Evolutionary conservation across 306 rosid genomes (phyloP).

Genomic region (Hylodesmum podocarpum): DNA sequence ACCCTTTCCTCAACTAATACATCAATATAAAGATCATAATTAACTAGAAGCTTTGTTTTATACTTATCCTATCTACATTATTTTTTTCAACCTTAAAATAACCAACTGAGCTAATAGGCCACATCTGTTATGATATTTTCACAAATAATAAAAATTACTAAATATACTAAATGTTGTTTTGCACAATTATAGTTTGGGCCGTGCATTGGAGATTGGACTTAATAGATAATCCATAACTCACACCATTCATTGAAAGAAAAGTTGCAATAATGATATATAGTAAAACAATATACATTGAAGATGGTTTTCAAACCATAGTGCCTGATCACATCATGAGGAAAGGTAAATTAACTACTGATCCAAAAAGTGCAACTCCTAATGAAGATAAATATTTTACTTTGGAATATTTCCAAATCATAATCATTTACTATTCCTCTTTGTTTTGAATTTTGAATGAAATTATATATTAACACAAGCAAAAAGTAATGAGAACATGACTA

Average conservation of each 20-base stretch:
- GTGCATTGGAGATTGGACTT: no score
- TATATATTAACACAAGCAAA: conserved; percentile 1
- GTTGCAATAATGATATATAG: background rate
- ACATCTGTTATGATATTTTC: background rate
- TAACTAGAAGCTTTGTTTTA: no score
- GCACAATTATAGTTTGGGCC: no score
- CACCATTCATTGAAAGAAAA: background rate
- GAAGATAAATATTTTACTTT: background rate
- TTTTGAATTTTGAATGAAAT: background rate
- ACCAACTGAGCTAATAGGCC: conserved; percentile 9
- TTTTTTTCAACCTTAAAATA: no score
- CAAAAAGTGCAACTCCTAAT: background rate
- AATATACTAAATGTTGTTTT: no score
- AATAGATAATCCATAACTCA: no score
- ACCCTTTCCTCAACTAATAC: no score
- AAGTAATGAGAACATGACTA: background rate
- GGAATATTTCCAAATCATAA: background rate
- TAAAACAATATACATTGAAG: background rate
- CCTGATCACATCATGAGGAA: background rate
- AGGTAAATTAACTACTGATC: background rate
- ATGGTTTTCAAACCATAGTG: background rate
- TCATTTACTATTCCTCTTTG: background rate
- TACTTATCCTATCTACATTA: no score
- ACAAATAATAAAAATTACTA: no score
- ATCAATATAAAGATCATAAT: no score